Evolutionary conservation across 495 filamentous ascomycete species (phyloP), one percentile per base, ranked within the genome.

Genomic region (Aspergillus indologenus): DNA sequence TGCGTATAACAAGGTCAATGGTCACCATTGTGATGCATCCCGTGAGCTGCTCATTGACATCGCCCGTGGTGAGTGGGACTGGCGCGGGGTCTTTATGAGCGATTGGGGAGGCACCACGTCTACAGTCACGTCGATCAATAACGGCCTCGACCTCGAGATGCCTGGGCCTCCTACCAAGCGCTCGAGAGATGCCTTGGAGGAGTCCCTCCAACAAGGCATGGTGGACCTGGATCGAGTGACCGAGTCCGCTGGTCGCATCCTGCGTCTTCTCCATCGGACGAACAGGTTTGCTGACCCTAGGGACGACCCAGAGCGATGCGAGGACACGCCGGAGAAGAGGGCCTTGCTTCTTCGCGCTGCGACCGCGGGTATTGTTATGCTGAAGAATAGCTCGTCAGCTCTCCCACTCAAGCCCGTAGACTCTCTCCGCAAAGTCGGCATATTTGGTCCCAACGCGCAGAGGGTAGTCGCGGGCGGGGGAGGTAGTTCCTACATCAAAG

Each of bases 311-410:
- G 51, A 54, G 50, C 21, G 12, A 15, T 31, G 22, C 23, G 23
- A 29, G 4, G 50, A 53, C 23, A 31, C 8, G 3, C 50, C 50
- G 1, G 23, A 31, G 9, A 31, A 31, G 22, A 29, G 23, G 18
- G 22, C 1, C 3, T 6, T 53, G 2, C 22, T 14, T 1, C 50
- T 14, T 17, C 12, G 17, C 12, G 44, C 45, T 20, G 31, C 48
- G n/a, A 6, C 2, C 7, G 22, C 18, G 4, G 31, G 29, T 7
- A 42, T 58, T 45, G 57, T 59, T 12, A 20, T 59, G 3, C 57
- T 59, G 34, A 59, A 59, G 17, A 59, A 59, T 21, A 49, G 54
- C 0, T 9, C 21, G 19, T n/a, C n/a, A n/a, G 31, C 21, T 0
- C 23, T 59, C 1, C 57, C 57, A 9, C 49, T 59, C 0, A 4